Base-by-base conservation (phyloP, 345 rosid species). In the Aegle marmelos region DNA sequence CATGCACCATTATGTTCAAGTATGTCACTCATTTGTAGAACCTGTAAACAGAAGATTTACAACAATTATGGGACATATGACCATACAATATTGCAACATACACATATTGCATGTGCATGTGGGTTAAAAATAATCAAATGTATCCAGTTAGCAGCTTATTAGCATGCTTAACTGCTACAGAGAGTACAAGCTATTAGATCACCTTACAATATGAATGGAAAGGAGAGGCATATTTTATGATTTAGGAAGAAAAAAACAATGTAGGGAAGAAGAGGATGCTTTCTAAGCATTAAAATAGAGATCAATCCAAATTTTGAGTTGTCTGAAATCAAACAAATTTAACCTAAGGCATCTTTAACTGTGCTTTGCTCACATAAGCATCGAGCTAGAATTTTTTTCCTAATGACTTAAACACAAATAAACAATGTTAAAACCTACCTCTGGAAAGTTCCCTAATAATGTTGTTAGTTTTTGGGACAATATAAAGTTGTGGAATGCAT, bases 381-480 rank as follows among this genome's bases (percentile, higher is more conserved):
- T 14, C 1, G 2, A 74, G 19, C 2, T 61, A 41, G 62, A 21
- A 61, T 61, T 60, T 37, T 33, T 60, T 60, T 74, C 68, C 14
- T 3, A 8, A 27, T 37, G 68, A 37, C 58, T 41, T 69, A 39
- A 69, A 45, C 45, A 61, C 4, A 7, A 41, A 62, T 13, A 28
- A 64, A 41, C 21, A 13, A 67, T 63, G n/a, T 78, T 58, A 63
- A 57, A 64, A 70, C 77, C 75, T 84, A 91, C 98, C 98, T 95
- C 99, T 19, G 98, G 99, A 79, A 92, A 93, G 78, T 91, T 91
- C 77, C 99, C 95, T 79, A 93, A 82, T 74, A 93, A 85, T 25
- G 88, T 81, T 72, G 90, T 87, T 86, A 95, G 79, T 72, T 91
- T 95, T 85, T 95, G 99, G 8, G 94, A 95, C 73, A 93, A 78